These are phyloP conservation scores for Phyllachora maydis DNA, from an alignment of 2,329 filamentous ascomycete genomes.

Conservation along the genomic window DNA sequence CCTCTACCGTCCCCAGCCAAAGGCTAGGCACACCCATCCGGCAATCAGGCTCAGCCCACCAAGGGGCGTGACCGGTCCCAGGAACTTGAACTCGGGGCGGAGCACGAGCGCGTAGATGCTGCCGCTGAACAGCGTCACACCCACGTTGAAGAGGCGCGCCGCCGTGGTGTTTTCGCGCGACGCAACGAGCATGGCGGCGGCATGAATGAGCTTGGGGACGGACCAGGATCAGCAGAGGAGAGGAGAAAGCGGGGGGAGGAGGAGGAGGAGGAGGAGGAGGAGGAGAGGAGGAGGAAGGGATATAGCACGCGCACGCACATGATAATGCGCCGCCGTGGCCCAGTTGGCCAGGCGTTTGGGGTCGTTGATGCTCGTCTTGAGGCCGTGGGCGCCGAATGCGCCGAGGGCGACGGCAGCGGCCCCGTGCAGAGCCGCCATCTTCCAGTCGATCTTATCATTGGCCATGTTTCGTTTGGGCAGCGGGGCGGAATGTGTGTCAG, in stretches of 20 bases:
- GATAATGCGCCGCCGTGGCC: slow-evolving; percentile 46
- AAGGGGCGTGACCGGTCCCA: slow-evolving; percentile 45
- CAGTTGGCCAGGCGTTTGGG: slow-evolving; percentile 37
- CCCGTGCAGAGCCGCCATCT: slow-evolving; percentile 39
- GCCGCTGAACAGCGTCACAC: slow-evolving; percentile 47
- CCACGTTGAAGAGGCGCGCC: slow-evolving; percentile 35
- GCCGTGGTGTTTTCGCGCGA: slow-evolving; percentile 36
- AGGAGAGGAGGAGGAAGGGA: not conserved
- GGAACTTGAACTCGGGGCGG: slow-evolving; percentile 36
- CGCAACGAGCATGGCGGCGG: slow-evolving; percentile 35
- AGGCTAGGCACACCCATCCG: slow-evolving; percentile 31
- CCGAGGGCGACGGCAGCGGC: slow-evolving; percentile 39
- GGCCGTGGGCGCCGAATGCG: slow-evolving; percentile 47
- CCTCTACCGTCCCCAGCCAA: too few species aligned
- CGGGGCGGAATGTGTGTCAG: too few species aligned
- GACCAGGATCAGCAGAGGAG: slow-evolving; percentile 2
- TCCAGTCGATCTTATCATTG: too few species aligned
- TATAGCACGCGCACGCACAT: slow-evolving; percentile 18
- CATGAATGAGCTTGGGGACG: slow-evolving; percentile 34
- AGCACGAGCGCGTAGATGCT: slow-evolving; percentile 42
- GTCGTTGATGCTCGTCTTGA: slow-evolving; percentile 39
- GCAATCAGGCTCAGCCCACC: slow-evolving; percentile 43
- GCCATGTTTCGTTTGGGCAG: too few species aligned
- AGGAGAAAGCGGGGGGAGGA: not conserved
- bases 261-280: slow-evolving; percentile 1